phyloP scores from a whole-genome alignment of 495 filamentous ascomycete species.

The Penicillium crystallinum region DNA sequence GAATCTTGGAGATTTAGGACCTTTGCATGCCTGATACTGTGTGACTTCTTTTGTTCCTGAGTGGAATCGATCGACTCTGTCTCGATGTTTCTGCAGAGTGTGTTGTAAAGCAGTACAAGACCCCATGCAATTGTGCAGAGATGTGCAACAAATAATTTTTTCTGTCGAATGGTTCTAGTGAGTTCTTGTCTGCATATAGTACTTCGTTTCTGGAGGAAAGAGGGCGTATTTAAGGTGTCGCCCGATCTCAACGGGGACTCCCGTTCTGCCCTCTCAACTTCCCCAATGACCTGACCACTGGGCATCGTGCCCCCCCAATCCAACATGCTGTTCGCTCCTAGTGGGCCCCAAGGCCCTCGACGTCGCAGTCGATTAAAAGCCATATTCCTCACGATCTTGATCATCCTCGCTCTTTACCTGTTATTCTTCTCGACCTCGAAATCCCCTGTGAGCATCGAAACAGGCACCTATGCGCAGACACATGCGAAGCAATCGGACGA shows the following conservation, averaged over 20 bases:
- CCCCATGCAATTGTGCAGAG: too few species aligned
- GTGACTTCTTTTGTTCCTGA: too few species aligned
- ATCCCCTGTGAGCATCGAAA: constrained; percentile 9
- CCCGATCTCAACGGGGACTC: background rate
- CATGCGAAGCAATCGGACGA: constrained; percentile 16
- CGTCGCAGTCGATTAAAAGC: constrained; percentile 40
- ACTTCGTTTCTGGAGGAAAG: too few species aligned
- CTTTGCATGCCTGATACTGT: too few species aligned
- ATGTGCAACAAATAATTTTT: too few species aligned
- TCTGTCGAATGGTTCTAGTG: background rate
- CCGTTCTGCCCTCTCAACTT: background rate
- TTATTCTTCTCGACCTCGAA: constrained; percentile 31
- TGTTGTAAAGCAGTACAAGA: too few species aligned
- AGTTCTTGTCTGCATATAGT: background rate
- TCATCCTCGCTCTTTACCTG: constrained; percentile 37
- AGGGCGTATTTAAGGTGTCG: too few species aligned
- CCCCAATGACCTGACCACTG: constrained; percentile 9
- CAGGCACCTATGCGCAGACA: constrained; percentile 22
- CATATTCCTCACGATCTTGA: constrained; percentile 37
- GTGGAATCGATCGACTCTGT: too few species aligned
- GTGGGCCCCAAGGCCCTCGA: constrained; percentile 36
- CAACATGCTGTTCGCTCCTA: constrained; percentile 37
- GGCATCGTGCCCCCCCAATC: constrained; percentile 3
- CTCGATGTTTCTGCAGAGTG: too few species aligned
- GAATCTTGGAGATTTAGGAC: too few species aligned